phyloP scores from a whole-genome alignment of 106 monocot genomes.

The Hemerocallis citrina region DNA sequence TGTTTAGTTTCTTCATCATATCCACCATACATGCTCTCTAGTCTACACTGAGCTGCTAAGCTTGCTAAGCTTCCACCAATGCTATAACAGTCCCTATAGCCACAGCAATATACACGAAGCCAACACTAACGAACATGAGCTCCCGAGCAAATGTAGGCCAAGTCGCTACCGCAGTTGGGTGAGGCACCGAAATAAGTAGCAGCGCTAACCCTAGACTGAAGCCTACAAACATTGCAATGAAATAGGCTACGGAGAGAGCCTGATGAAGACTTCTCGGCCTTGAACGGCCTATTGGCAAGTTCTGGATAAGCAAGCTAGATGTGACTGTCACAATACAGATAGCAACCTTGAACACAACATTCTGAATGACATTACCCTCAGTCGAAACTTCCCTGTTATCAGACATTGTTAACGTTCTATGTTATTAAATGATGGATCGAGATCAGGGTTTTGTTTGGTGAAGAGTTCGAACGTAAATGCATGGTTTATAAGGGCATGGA shows the following conservation, averaged over 20 bases:
- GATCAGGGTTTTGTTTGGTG: background rate
- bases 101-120: background rate
- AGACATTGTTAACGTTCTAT: background rate
- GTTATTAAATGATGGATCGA: too few species aligned
- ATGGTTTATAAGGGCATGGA: background rate
- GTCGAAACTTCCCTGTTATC: background rate
- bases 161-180: background rate
- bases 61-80: background rate
- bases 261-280: background rate
- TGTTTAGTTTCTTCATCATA: too few species aligned
- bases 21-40: too few species aligned
- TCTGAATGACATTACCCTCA: background rate
- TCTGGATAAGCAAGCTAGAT: background rate
- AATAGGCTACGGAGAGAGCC: background rate
- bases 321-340: background rate
- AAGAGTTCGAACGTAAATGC: background rate
- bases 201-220: background rate
- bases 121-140: background rate
- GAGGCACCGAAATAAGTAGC: background rate
- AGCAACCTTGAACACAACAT: background rate
- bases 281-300: background rate
- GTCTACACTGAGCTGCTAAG: too few species aligned
- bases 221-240: background rate
- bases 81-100: background rate
- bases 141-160: background rate